Evolutionary conservation across 2,329 filamentous ascomycete species (phyloP).

Genomic region (Microsporum audouinii): DNA sequence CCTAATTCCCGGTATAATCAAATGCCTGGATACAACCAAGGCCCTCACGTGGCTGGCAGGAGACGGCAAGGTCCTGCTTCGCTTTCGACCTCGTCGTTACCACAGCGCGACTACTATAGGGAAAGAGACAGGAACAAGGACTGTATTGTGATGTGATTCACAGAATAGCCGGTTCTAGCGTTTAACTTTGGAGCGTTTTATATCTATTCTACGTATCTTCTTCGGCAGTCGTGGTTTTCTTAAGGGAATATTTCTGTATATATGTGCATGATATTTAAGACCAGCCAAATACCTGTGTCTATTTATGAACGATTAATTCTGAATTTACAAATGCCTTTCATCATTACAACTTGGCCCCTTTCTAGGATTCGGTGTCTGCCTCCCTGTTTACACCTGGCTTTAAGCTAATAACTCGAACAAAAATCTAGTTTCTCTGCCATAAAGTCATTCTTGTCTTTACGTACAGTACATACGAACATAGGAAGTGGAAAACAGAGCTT

Average conservation of each 20-base stretch:
- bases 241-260: not conserved
- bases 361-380: not conserved
- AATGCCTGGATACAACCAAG: not conserved
- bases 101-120: conserved; percentile 16
- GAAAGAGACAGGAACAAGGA: conserved; percentile 13
- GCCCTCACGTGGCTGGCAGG: conserved; percentile 5
- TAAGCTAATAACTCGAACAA: too few relatives aligned
- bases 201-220: not conserved
- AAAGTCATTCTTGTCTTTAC: not conserved
- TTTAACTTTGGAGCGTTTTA: not conserved
- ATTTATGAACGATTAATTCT: not conserved
- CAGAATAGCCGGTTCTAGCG: not conserved
- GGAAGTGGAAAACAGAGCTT: not conserved
- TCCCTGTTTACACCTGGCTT: not conserved
- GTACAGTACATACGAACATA: not conserved
- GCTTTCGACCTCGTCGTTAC: conserved; percentile 7
- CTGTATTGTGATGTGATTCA: conserved; percentile 6
- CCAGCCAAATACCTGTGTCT: not conserved
- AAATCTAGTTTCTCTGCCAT: not conserved
- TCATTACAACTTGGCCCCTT: not conserved
- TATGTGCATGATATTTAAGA: not conserved
- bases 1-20: not conserved
- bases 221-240: not conserved
- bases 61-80: conserved; percentile 13
- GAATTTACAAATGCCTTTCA: not conserved